phyloP scores from a whole-genome alignment of 1,284 basidiomycete species.

The Sanghuangporus weigelae region DNA sequence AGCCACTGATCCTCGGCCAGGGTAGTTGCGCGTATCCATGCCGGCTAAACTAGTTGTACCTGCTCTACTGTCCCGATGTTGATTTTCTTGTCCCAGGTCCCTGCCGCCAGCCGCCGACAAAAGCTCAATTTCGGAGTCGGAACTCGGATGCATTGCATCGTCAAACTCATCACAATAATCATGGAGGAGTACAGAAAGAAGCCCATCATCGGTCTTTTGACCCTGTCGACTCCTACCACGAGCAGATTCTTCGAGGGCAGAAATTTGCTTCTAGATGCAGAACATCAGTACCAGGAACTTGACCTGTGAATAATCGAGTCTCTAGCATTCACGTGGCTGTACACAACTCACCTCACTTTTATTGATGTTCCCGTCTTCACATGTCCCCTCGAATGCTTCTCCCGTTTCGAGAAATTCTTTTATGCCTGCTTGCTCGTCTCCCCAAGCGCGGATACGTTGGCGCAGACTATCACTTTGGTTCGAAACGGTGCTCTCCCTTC shows the following conservation, averaged over 20 bases:
- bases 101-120: slow-evolving; percentile 4
- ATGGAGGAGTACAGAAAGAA: not conserved
- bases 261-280: not conserved
- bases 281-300: not conserved
- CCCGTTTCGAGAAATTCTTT: not conserved
- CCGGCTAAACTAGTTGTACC: not conserved
- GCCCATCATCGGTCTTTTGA: not conserved
- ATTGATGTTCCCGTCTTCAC: not conserved
- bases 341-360: not conserved
- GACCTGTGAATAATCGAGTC: not conserved
- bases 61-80: not conserved
- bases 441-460: not conserved
- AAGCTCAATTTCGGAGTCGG: not conserved
- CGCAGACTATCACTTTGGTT: not conserved
- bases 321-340: not conserved
- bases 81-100: not conserved
- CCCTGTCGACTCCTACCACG: not conserved
- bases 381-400: not conserved
- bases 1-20: not conserved
- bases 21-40: not conserved
- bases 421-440: not conserved
- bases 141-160: not conserved
- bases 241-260: not conserved
- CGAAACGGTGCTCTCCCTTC: not conserved
- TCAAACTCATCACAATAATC: slow-evolving; percentile 1